Evolutionary conservation across 192 early-diverging fungal species (phyloP).

Genomic region (Phlyctochytrium planicorne): DNA sequence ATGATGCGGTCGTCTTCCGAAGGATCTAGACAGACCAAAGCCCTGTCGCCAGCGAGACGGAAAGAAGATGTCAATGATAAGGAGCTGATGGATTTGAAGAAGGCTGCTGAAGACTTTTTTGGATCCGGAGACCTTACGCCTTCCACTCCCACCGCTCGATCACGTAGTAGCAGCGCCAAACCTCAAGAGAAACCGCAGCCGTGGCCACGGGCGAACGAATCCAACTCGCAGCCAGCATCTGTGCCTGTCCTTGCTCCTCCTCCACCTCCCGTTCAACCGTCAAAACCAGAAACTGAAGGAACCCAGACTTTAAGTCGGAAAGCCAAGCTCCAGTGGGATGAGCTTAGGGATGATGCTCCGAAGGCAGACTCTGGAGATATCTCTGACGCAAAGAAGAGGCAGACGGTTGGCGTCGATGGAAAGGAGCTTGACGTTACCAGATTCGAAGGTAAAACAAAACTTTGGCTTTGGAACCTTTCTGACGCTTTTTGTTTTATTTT

Average conservation of each 20-base stretch:
- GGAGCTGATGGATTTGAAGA: neutral
- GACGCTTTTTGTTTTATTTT: slow-evolving; percentile 21
- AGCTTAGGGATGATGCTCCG: slow-evolving; percentile 35
- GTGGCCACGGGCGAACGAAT: too few species aligned
- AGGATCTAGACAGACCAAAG: too few species aligned
- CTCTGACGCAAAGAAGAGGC: slow-evolving; percentile 1
- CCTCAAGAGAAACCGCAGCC: too few species aligned
- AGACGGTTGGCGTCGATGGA: slow-evolving; percentile 23
- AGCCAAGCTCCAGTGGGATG: slow-evolving; percentile 50
- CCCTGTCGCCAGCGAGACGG: too few species aligned
- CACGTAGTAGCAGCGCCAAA: neutral
- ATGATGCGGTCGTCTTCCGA: too few species aligned
- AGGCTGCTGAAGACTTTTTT: neutral
- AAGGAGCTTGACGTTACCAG: slow-evolving; percentile 38
- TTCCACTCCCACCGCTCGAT: neutral
- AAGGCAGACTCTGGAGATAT: slow-evolving; percentile 19
- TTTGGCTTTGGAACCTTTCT: neutral
- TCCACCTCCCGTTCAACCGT: slow-evolving; percentile 28
- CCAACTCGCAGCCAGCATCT: slow-evolving; percentile 12
- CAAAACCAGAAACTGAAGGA: neutral
- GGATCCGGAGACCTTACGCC: neutral
- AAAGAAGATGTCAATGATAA: neutral
- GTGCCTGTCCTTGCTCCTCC: slow-evolving; percentile 21
- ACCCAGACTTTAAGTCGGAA: slow-evolving; percentile 20
- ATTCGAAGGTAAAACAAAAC: slow-evolving; percentile 39